A percentile compares a stretch with the other conserved stretches of the same genome.
These are phyloP conservation scores for Lactifluus rugatus DNA, from an alignment of 768 basidiomycete genomes.

Conservation along the genomic window DNA sequence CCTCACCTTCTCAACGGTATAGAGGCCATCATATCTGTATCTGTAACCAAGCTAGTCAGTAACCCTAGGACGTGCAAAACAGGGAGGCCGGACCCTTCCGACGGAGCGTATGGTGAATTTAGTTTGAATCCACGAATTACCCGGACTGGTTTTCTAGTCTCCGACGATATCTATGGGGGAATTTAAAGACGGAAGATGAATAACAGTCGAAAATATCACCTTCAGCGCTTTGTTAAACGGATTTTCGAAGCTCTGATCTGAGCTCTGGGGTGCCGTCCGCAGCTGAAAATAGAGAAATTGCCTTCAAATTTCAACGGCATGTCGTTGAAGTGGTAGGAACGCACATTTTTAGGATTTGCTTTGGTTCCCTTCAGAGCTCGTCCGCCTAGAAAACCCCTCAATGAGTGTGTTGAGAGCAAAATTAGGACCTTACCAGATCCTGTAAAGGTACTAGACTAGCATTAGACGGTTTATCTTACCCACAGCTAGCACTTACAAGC, in stretches of 20 bases:
- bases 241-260: slow-evolving; percentile 73
- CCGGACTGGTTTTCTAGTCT: slow-evolving; percentile 73
- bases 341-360: slow-evolving; percentile 71
- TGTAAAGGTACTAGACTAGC: slow-evolving; percentile 55
- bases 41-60: slow-evolving; percentile 27
- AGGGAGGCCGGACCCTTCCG: slow-evolving; percentile 47
- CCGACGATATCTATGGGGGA: slow-evolving; percentile 49
- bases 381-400: slow-evolving; percentile 42
- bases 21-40: slow-evolving; percentile 89
- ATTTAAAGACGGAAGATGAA: neutral
- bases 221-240: slow-evolving; percentile 58
- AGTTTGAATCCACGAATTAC: slow-evolving; percentile 83
- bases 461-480: neutral
- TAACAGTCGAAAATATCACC: slow-evolving; percentile 26
- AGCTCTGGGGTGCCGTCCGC: slow-evolving; percentile 81
- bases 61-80: neutral
- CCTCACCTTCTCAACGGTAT: slow-evolving; percentile 60
- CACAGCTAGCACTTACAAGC: slow-evolving; percentile 48
- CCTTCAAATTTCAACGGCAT: neutral
- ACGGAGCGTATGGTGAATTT: slow-evolving; percentile 63
- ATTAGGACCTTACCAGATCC: slow-evolving; percentile 47
- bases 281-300: slow-evolving; percentile 37
- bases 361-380: slow-evolving; percentile 83
- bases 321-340: slow-evolving; percentile 18
- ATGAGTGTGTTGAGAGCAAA: neutral